Base-by-base conservation (phyloP, 2,329 filamentous ascomycete genomes). In the Nannizziopsis arthrosporioides region DNA sequence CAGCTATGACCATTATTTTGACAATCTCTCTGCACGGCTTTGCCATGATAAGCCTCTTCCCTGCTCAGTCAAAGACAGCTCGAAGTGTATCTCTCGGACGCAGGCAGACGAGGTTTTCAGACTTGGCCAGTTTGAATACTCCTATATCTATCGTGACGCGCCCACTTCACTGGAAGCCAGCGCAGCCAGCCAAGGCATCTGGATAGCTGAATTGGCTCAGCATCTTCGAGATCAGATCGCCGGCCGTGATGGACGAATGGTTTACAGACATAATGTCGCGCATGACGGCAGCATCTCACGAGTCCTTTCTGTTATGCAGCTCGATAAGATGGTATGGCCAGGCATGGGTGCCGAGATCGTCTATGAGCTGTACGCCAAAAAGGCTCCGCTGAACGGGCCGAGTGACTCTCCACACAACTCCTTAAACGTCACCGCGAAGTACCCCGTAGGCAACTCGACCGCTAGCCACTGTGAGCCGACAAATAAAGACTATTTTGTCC, bases 261-360 rank as follows among this genome's bases (percentile, higher is more conserved):
- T 70, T 9, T 90, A 87, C 60, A 66, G 79, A 38, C 85, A 92
- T 59, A 89, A 90, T 54, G 73, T 92, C 34, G 85, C 84, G 2
- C 85, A 93, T 57, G 86, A 92, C 56, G 86, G 85, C 2, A 82
- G 78, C 2, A 59, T 89, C 5, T 79, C 81, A 9, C 68, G 78
- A 2, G 57, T 90, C 5, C 68, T 92, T 17, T 77, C 77, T 2
- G 73, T 89, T 12, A 60, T 92, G 58, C 85, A 90, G 65, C 59
- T 84, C 1, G 80, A 86, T 17, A 63, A 71, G 45, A 90, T 90
- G 84, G 79, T 87, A 1, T 90, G 85, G 85, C 85, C 85, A 0
- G 85, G 85, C 0, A 88, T 90, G 84, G 85, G 85, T 0, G 72
- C 78, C 8, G 85, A 90, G 65, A 72, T 90, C 0, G 76, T 88